Evolutionary conservation across 805 yeast species (phyloP), one percentile per base, ranked within the genome.

Genomic region (Kodamaea leandrae): DNA sequence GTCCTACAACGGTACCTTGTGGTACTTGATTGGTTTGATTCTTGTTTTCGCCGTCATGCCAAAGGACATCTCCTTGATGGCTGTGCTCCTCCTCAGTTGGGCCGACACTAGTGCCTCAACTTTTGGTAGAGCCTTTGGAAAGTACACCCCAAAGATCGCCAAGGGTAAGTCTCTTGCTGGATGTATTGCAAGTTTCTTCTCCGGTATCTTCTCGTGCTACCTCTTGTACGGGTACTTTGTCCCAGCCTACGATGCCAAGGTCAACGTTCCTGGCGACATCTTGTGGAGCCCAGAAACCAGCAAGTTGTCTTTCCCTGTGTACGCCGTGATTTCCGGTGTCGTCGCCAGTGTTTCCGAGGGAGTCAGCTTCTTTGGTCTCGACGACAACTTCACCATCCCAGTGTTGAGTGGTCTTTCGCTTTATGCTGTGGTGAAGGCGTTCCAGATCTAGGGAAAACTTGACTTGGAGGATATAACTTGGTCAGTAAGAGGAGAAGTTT

Each of bases 91-190:
- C 37, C 74, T 93, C 47, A 86, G 96, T 56, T 93, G 98, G 98
- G 89, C 96, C 4, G 99, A 93, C 58, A 88, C 98, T 7, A 91
- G 97, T 2, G 99, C 99, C 2, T 87, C 96, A 3, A 87, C 96
- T 0, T 65, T 90, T 55, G 99, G 99, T 28, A 75, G 99, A 50
- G 77, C 76, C 41, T 91, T 67, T 60, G 98, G 98, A 6, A 76
- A 84, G 53, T 73, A 83, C 48, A 87, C 96, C 6, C 95, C 95
- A 29, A 80, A 83, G 55, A 61, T 91, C 15, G 74, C 83, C 5
- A 71, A 76, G 46, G 78, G 79, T 47, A 93, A 93, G 62, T 85
- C 96, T 2, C 67, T 93, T 34, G 96, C 96, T 1, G 99, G 99
- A 0, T 83, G 93, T 1, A 39, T 81, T 17, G 98, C 96, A 17